Conservation (phyloP, 768 basidiomycete genomes). For the Krasilnikovozyma curviuscula region DNA sequence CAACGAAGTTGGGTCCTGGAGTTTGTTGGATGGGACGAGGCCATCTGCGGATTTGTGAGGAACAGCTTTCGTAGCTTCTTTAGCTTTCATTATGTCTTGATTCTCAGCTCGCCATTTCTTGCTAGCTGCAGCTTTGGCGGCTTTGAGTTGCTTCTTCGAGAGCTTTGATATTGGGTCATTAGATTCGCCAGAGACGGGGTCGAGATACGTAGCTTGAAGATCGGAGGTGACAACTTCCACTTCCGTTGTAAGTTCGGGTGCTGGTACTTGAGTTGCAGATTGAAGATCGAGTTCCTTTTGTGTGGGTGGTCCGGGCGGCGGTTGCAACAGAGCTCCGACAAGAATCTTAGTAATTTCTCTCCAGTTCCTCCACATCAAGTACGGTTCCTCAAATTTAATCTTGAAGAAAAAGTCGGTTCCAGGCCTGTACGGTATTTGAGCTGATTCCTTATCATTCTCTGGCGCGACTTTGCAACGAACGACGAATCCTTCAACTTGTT, state of each 20-base stretch:
- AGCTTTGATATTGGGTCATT: no score
- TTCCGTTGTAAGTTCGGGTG: no score
- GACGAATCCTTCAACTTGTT: constrained; percentile 83
- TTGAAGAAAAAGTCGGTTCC: constrained; percentile 96
- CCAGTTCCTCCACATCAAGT: constrained; percentile 97
- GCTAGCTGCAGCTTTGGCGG: not conserved
- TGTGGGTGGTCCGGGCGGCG: not conserved
- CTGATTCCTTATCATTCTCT: constrained; percentile 9
- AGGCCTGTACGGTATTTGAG: constrained; percentile 41
- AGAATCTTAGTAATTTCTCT: constrained; percentile 72
- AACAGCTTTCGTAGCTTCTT: no score
- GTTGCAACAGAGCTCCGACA: constrained; percentile 25
- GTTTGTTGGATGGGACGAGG: constrained; percentile 30
- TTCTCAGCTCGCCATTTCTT: no score
- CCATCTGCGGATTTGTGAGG: not conserved
- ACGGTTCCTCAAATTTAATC: constrained; percentile 95
- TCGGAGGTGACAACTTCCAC: no score
- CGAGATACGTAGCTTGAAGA: no score
- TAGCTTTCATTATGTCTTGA: no score
- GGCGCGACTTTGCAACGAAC: constrained; percentile 53
- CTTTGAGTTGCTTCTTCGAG: no score
- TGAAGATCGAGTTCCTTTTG: no score
- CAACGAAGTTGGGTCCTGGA: constrained; percentile 56
- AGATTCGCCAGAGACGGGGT: no score
- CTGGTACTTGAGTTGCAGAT: not conserved